Base-by-base conservation (phyloP, 768 basidiomycete species). In the Neoboletus subvelutipes region DNA sequence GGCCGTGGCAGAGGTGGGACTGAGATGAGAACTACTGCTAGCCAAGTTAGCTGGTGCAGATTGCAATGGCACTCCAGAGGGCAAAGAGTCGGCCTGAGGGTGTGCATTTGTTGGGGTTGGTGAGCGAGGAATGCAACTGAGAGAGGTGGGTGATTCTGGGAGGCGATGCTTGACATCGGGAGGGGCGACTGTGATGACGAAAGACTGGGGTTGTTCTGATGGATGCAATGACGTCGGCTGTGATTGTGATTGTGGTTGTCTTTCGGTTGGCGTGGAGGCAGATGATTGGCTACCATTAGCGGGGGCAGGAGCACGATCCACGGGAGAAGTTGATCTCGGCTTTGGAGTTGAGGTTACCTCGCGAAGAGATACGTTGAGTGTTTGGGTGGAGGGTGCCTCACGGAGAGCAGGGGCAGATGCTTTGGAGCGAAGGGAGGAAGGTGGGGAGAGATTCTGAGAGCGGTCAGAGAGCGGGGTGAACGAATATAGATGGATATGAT, bases 171-270 rank as follows among this genome's bases (percentile, higher is more conserved):
- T 54, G 1, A 48, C 28, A 13, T 72, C 73, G 36, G 79, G 77
- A 45, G 78, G 75, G 5, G 77, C 76, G 52, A 79, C 64, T n/a
- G 74, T 79, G 24, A 80, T 73, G 40, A 77, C 73, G 49, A 77
- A 71, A 12, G 76, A 70, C 42, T 73, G 76, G 2, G 73, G 69
- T 26, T 68, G 67, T 31, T 67, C 58, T n/a, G 66, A 62, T 15
- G 69, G 58, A n/a, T 50, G 64, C 17, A 57, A 56, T 24, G 59
- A 57, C 4, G 61, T 11, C 2, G 69, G 55, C 8, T 36, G 56
- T 12, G 54, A 46, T 37, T 59, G 61, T 1, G 54, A 39, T 51
- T 52, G 62, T 34, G 3, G 61, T 26, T 33, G 55, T 13, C 24
- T 54, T 60, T 60, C 67, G 36, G 55, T 60, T 61, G 47, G 72